Evolutionary conservation across 352 stramenopile genomes (phyloP).

Genomic region (Globisporangium polare): DNA sequence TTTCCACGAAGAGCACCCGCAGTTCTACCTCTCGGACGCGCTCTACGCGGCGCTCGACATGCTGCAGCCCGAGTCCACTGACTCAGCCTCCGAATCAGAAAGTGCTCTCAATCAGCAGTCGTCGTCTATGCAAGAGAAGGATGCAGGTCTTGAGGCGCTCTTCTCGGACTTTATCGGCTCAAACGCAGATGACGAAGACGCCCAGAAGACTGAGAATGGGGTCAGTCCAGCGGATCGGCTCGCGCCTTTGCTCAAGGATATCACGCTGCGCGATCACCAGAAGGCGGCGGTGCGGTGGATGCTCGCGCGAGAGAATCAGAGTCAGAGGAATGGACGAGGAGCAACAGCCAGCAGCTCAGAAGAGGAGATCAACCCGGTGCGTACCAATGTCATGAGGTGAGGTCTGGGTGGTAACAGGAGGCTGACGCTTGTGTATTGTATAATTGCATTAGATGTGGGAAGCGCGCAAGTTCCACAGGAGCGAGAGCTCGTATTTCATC

Average conservation of each 20-base stretch:
- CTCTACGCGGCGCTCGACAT: conserved; percentile 61
- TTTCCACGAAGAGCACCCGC: conserved; percentile 51
- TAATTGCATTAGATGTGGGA: conserved; percentile 60
- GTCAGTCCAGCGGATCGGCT: conserved; percentile 35
- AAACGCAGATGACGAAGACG: conserved; percentile 16
- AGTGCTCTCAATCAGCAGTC: not conserved
- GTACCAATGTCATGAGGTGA: conserved; percentile 12
- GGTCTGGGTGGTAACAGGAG: not conserved
- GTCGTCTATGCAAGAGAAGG: conserved; percentile 19
- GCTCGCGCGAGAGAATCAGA: conserved; percentile 71
- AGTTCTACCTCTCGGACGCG: conserved; percentile 62
- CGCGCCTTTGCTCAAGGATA: conserved; percentile 44
- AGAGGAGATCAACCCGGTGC: conserved; percentile 45
- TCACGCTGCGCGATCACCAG: conserved; percentile 78
- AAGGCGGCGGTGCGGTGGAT: conserved; percentile 84
- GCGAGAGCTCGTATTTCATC: conserved; percentile 59
- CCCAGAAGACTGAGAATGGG: not conserved
- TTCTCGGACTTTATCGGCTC: conserved; percentile 60
- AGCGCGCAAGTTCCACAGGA: conserved; percentile 40
- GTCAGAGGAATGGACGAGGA: conserved; percentile 7
- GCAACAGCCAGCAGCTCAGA: conserved; percentile 16
- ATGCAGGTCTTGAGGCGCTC: conserved; percentile 51
- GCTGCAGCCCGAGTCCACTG: conserved; percentile 16
- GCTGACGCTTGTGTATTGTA: not conserved
- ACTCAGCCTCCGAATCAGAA: not conserved